Conservation (phyloP, 2,329 filamentous ascomycete species). For the Lecanicillium sp. region DNA sequence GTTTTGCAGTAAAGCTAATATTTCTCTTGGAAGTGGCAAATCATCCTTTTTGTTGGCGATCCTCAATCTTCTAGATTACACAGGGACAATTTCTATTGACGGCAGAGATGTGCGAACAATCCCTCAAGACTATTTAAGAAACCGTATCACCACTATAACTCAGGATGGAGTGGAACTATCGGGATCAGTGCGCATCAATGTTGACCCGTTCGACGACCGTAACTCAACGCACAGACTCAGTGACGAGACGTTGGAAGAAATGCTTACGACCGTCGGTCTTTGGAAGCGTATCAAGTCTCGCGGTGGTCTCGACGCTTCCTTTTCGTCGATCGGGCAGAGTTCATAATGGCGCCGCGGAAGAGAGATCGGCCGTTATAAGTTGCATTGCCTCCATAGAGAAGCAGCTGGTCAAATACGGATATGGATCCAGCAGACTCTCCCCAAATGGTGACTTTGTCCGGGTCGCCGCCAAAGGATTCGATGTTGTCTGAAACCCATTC, state of each 20-base stretch:
- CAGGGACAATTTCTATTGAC: constrained; percentile 1
- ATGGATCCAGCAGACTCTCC: constrained; percentile 66
- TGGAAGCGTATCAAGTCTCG: no score
- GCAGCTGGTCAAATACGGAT: constrained; percentile 69
- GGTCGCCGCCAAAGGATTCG: constrained; percentile 68
- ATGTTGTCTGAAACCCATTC: constrained; percentile 76
- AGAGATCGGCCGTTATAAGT: constrained; percentile 67
- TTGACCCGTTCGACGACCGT: background rate
- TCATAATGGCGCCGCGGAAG: constrained; percentile 73
- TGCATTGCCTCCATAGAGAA: constrained; percentile 62
- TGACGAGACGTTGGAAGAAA: no score
- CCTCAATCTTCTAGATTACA: background rate
- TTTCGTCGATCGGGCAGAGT: constrained; percentile 37
- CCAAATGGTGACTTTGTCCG: constrained; percentile 71
- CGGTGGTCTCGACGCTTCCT: no score
- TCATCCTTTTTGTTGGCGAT: constrained; percentile 1
- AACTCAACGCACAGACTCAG: no score
- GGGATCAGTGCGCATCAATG: constrained; percentile 1
- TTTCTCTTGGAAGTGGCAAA: background rate
- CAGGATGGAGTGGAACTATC: background rate
- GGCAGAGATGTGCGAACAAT: background rate
- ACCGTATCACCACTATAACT: constrained; percentile 3
- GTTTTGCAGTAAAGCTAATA: no score
- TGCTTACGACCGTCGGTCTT: no score
- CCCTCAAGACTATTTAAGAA: background rate